A percentile compares a stretch with the other conserved stretches of the same genome.
These are phyloP conservation scores for Ophiocordyceps unilateralis DNA, from an alignment of 2,329 filamentous ascomycete species.

Conservation along the genomic window DNA sequence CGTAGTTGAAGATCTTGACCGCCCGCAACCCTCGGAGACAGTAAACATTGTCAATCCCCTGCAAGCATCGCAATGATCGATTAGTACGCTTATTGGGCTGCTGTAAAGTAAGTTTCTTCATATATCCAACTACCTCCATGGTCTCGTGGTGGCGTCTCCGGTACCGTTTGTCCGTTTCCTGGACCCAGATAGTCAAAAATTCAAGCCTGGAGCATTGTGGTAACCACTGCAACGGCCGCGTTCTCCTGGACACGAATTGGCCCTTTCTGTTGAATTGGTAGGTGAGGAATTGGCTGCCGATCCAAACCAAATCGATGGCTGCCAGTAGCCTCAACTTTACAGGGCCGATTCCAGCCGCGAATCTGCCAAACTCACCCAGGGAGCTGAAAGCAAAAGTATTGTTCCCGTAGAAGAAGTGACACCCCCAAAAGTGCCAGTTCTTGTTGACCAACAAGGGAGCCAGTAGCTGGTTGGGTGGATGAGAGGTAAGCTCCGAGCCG, in stretches of 20 bases:
- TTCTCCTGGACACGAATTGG: not conserved
- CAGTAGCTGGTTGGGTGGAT: not conserved
- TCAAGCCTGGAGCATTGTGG: not conserved
- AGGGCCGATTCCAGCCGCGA: not conserved
- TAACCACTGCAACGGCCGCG: not conserved
- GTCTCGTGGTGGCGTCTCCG: not conserved
- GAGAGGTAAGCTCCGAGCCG: not conserved
- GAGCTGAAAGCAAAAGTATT: constrained; percentile 1
- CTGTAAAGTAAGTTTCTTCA: not conserved
- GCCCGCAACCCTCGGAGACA: not conserved
- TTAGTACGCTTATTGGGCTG: not conserved
- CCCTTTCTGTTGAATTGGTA: not conserved
- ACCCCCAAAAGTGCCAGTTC: not conserved
- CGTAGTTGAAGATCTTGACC: not conserved
- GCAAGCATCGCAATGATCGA: not conserved
- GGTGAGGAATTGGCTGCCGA: not conserved
- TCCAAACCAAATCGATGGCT: not conserved
- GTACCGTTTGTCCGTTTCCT: not conserved
- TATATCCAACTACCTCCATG: not conserved
- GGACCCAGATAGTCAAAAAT: not conserved
- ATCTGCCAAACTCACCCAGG: not conserved
- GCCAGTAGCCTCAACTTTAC: not conserved
- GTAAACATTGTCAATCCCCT: not conserved
- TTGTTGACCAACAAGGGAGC: constrained; percentile 1
- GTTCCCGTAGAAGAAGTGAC: not conserved